Percentiles rank a stretch among this genome's conserved stretches.
phyloP scores from a whole-genome alignment of 1,139 yeast species.

The Kurtzmaniella quercitrusa region DNA sequence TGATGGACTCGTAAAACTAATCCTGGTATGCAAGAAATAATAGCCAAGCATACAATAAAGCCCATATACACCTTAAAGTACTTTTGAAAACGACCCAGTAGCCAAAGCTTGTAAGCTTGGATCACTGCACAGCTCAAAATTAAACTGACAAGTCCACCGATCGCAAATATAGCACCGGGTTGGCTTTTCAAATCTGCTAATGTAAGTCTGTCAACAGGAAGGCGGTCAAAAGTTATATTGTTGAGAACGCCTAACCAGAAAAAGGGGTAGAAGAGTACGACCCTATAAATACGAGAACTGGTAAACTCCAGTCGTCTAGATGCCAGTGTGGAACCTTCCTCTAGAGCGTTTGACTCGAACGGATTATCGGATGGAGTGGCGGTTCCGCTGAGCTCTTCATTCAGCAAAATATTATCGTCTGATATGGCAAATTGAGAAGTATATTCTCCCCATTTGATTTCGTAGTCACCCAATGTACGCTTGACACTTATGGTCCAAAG shows the following conservation, averaged over 20 bases:
- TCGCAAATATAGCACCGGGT: constrained; percentile 74
- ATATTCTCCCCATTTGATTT: constrained; percentile 12
- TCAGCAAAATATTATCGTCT: neutral
- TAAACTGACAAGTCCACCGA: constrained; percentile 43
- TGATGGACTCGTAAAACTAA: constrained; percentile 83
- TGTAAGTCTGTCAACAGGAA: constrained; percentile 85
- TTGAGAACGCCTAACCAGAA: constrained; percentile 86
- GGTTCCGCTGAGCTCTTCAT: neutral
- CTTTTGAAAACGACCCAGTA: constrained; percentile 64
- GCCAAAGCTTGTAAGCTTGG: constrained; percentile 81
- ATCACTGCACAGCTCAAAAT: constrained; percentile 54
- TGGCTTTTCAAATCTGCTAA: constrained; percentile 64
- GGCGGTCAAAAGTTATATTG: constrained; percentile 80
- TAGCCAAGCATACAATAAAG: constrained; percentile 42
- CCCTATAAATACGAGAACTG: constrained; percentile 44
- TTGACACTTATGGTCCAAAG: constrained; percentile 61
- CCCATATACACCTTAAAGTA: constrained; percentile 51
- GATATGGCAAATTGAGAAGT: constrained; percentile 22
- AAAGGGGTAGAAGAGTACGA: constrained; percentile 69
- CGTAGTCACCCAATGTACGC: constrained; percentile 30
- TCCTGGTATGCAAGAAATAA: constrained; percentile 57
- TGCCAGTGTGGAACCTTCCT: neutral
- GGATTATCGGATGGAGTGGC: neutral
- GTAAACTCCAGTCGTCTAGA: neutral
- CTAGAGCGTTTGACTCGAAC: too few relatives aligned